Conservation (phyloP, 768 basidiomycete species). For the Austroboletus festivus region DNA sequence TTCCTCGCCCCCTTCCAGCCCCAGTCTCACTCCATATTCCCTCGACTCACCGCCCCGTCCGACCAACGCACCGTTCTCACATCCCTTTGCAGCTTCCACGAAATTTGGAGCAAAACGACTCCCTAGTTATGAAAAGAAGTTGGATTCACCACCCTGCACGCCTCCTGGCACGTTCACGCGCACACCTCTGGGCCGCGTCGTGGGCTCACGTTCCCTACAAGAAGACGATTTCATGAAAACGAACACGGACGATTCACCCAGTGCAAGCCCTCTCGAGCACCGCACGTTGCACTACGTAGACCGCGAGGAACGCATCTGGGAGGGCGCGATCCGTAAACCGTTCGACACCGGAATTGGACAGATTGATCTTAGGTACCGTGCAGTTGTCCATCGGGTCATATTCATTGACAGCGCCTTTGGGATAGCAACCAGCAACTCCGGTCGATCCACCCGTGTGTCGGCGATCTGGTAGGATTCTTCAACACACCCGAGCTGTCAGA, state of each 20-base stretch:
- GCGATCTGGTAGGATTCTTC: constrained; percentile 46
- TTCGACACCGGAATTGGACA: constrained; percentile 48
- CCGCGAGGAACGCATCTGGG: constrained; percentile 44
- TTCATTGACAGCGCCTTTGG: constrained; percentile 13
- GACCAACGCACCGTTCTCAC: constrained; percentile 11
- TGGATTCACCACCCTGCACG: constrained; percentile 17
- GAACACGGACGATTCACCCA: constrained; percentile 5
- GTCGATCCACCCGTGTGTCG: constrained; percentile 46
- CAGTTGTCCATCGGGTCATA: constrained; percentile 13
- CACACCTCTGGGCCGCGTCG: background rate
- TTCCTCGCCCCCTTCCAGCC: constrained; percentile 38
- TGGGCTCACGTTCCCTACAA: constrained; percentile 22
- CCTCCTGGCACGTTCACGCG: constrained; percentile 19
- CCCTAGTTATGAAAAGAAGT: constrained; percentile 44
- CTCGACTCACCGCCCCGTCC: constrained; percentile 31
- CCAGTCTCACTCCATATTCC: constrained; percentile 23
- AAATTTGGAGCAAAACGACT: constrained; percentile 43
- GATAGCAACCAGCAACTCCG: constrained; percentile 41
- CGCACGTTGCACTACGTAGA: constrained; percentile 22
- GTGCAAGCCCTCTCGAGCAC: constrained; percentile 8
- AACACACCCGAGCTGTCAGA: constrained; percentile 39
- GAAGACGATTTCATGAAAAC: constrained; percentile 25
- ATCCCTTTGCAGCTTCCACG: constrained; percentile 62
- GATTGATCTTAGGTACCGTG: constrained; percentile 52
- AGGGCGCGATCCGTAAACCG: constrained; percentile 40